A percentile compares a stretch with the other conserved stretches of the same genome.
These are phyloP conservation scores for Suillus decipiens DNA, from an alignment of 768 basidiomycete species.

Conservation along the genomic window DNA sequence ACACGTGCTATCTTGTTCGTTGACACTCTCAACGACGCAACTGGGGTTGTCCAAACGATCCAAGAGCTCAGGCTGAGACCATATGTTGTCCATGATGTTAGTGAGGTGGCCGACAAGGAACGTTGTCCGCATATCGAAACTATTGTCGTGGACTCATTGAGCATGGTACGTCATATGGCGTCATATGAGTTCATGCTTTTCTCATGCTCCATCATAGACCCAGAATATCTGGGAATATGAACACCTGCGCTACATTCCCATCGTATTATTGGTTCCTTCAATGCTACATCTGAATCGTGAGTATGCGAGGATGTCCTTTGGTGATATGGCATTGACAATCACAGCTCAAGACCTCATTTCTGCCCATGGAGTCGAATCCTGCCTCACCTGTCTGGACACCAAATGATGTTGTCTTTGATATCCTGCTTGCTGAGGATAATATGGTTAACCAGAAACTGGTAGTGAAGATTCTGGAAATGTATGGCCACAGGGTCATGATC, in stretches of 20 bases:
- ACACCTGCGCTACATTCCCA: constrained; percentile 93
- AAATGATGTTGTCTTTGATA: constrained; percentile 86
- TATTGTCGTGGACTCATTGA: constrained; percentile 90
- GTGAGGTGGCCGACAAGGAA: constrained; percentile 80
- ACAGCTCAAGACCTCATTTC: constrained; percentile 88
- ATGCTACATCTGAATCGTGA: constrained; percentile 74
- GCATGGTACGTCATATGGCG: constrained; percentile 58
- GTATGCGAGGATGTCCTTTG: constrained; percentile 28
- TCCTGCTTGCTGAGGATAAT: constrained; percentile 96
- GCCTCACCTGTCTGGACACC: constrained; percentile 84
- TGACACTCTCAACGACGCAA: constrained; percentile 78
- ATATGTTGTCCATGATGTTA: constrained; percentile 73
- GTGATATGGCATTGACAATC: constrained; percentile 27
- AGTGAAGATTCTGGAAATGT: constrained; percentile 94
- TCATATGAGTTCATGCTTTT: constrained; percentile 13
- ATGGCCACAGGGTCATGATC: constrained; percentile 93
- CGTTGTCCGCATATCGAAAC: constrained; percentile 90
- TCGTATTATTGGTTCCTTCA: constrained; percentile 83
- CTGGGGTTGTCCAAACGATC: constrained; percentile 75
- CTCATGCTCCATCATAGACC: constrained; percentile 51
- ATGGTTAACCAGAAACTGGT: constrained; percentile 95
- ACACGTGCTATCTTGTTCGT: constrained; percentile 90
- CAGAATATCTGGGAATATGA: constrained; percentile 90
- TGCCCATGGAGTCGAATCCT: constrained; percentile 94
- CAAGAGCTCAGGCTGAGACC: constrained; percentile 78